phyloP scores from a whole-genome alignment of 2,329 filamentous ascomycete genomes.

The Epicoccum sorghinum region DNA sequence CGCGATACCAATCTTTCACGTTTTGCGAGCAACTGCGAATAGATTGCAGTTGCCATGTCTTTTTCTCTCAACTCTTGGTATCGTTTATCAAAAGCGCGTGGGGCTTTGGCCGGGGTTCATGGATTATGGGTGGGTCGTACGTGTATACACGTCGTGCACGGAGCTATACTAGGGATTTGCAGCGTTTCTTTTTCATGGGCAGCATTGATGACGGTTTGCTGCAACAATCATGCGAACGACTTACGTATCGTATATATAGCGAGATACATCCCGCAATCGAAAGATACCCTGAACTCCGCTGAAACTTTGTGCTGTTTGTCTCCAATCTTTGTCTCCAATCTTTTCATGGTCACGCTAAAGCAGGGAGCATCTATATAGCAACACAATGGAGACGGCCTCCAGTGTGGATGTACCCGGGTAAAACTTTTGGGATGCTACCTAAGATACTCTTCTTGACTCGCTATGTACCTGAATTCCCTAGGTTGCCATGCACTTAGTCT shows the following conservation, averaged over 20 bases:
- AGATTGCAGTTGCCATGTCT: slow-evolving; percentile 19
- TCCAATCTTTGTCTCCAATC: background rate
- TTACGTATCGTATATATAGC: slow-evolving; percentile 13
- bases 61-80: slow-evolving; percentile 20
- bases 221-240: slow-evolving; percentile 12
- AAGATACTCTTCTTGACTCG: too few species aligned
- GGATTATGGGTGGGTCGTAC: slow-evolving; percentile 15
- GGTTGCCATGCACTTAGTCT: too few species aligned
- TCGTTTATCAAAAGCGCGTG: slow-evolving; percentile 25
- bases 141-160: slow-evolving; percentile 17
- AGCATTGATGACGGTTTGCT: slow-evolving; percentile 12
- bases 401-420: too few species aligned
- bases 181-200: slow-evolving; percentile 18
- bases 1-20: slow-evolving; percentile 30
- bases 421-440: too few species aligned
- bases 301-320: background rate
- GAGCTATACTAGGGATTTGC: slow-evolving; percentile 13
- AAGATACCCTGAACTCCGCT: slow-evolving; percentile 10
- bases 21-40: slow-evolving; percentile 21
- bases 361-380: too few species aligned
- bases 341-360: too few species aligned
- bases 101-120: slow-evolving; percentile 19
- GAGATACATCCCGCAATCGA: slow-evolving; percentile 14
- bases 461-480: too few species aligned
- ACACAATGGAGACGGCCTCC: too few species aligned